A percentile compares a stretch with the other conserved stretches of the same genome.
Evolutionary conservation across 192 early-diverging fungal genomes (phyloP).

Genomic region (Backusella tarrabulga): DNA sequence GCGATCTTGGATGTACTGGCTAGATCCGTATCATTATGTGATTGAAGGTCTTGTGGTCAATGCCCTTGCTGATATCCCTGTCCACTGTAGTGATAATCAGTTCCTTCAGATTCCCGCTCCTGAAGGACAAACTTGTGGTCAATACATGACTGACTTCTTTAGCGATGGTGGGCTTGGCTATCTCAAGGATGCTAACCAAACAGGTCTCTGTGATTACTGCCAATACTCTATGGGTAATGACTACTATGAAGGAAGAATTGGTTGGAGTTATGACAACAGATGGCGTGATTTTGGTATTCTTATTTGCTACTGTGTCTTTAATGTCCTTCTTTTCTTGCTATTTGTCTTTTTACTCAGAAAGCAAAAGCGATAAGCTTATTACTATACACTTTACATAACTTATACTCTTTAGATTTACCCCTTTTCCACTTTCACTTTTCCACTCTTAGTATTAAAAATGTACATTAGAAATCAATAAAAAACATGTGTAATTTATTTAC

Average conservation of each 20-base stretch:
- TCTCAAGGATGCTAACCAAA: neutral
- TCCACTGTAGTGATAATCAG: constrained; percentile 51
- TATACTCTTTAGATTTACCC: constrained; percentile 10
- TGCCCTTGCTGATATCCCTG: constrained; percentile 50
- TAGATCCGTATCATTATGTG: constrained; percentile 67
- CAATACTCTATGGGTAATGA: constrained; percentile 54
- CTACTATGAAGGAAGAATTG: constrained; percentile 43
- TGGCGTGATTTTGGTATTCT: constrained; percentile 76
- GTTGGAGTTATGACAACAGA: constrained; percentile 53
- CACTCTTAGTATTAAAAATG: constrained; percentile 5
- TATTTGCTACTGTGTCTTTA: constrained; percentile 56
- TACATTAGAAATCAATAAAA: neutral
- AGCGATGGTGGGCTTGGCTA: constrained; percentile 7
- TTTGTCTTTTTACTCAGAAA: constrained; percentile 40
- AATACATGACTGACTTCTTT: constrained; percentile 41
- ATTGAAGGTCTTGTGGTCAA: constrained; percentile 62
- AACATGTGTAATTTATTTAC: neutral
- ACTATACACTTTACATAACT: neutral
- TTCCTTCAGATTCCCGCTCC: constrained; percentile 53
- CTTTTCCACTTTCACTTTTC: neutral
- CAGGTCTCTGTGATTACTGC: constrained; percentile 64
- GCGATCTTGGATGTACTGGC: constrained; percentile 63
- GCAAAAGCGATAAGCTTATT: constrained; percentile 17
- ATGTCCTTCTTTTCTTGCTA: constrained; percentile 45
- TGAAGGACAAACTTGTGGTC: constrained; percentile 55